Base-by-base conservation (phyloP, 2,329 filamentous ascomycete genomes). In the Cordyceps cateniannulata region DNA sequence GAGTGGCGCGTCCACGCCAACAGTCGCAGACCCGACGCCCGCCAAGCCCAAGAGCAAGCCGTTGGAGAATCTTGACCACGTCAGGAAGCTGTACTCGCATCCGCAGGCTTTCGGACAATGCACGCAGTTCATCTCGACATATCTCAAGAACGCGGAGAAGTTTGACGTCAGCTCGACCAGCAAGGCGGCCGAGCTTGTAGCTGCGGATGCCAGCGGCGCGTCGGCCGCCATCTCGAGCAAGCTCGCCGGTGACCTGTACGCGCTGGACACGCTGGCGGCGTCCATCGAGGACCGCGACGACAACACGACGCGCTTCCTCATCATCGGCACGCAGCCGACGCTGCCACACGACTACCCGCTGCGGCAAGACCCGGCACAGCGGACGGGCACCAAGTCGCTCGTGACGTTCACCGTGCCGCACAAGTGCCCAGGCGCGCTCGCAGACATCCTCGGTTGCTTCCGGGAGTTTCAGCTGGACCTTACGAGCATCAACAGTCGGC, bases 71-170 rank as follows among this genome's bases (percentile, higher is more conserved):
- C 73, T 93, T 63, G 73, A 76, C 60, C 80, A 88, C 66, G 82
- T 98, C 68, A 83, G 81, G 66, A 87, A 88, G 69, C 75, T 99
- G 45, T 96, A 96, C 77, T 95, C 91, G 25, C 95, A 99, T 74
- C 93, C 93, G 10, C 95, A 99, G 75, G 95, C 92, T 29, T 96
- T 95, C 80, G 92, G 92, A 27, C 95, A 99, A 76, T 97, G 93
- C 74, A 86, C 86, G 49, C 74, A 71, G 9, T 96, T 96, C 74
- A 82, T 97, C 27, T 79, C 81, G 9, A 77, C 80, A 29, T 79
- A 90, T 67, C 83, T 96, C 63, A 86, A 86, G 66, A 84, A 84
- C 49, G 80, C 88, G n/a, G 91, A 96, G 76, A 82, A 87, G 57
- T 84, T 93, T 62, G 93, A 98, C 70, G 88, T 91, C 48, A 89